Percentiles rank a stretch among this genome's conserved stretches.
Conservation (phyloP, 441 rosid genomes). For the Adansonia grandidieri region DNA sequence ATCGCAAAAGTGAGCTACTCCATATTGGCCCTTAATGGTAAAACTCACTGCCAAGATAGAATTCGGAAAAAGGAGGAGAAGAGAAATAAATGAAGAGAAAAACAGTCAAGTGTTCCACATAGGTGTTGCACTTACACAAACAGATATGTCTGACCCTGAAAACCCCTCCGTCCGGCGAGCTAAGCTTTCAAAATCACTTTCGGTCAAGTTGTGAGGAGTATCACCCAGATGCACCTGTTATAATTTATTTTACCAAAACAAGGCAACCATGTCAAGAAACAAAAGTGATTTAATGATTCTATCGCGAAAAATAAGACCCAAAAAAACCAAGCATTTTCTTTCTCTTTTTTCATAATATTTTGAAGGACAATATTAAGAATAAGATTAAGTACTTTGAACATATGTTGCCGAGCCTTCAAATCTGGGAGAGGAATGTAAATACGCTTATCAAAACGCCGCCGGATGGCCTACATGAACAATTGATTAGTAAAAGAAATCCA, state of each 20-base stretch:
- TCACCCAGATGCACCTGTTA: constrained; percentile 95
- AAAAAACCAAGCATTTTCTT: neutral
- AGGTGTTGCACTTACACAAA: constrained; percentile 74
- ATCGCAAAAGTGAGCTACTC: constrained; percentile 2
- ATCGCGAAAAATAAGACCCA: neutral
- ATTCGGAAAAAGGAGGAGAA: neutral
- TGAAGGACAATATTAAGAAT: constrained; percentile 11
- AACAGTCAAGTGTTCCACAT: neutral
- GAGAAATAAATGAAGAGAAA: neutral
- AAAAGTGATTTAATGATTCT: neutral
- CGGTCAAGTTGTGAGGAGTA: constrained; percentile 93
- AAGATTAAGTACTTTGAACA: constrained; percentile 76
- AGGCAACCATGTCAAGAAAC: constrained; percentile 9
- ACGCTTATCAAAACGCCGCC: constrained; percentile 99
- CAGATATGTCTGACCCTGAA: constrained; percentile 97
- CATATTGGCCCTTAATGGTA: neutral
- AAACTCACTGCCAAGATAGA: neutral
- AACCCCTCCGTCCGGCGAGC: constrained; percentile 87
- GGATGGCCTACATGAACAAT: constrained; percentile 74
- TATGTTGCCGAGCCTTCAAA: constrained; percentile 88
- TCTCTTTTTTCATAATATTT: neutral
- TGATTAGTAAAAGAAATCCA: constrained; percentile 36
- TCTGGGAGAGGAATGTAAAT: constrained; percentile 99
- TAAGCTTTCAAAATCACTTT: constrained; percentile 88
- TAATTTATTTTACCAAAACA: constrained; percentile 24